phyloP scores from a whole-genome alignment of 306 rosid genomes.

The Elaeagnus macrophylla region DNA sequence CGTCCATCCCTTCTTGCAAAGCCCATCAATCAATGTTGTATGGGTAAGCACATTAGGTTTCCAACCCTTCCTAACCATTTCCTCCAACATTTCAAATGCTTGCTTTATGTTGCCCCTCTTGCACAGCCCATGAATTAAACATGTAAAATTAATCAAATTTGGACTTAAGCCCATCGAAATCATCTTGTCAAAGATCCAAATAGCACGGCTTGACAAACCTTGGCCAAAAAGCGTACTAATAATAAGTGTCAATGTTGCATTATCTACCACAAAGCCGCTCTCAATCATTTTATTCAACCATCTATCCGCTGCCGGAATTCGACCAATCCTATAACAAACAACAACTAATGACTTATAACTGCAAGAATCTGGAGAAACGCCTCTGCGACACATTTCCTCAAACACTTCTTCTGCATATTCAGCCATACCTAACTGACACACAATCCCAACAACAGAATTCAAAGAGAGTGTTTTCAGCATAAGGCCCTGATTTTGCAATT shows the following conservation, averaged over 20 bases:
- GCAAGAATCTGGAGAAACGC: constrained; percentile 48
- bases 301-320: constrained; percentile 59
- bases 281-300: constrained; percentile 65
- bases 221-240: constrained; percentile 44
- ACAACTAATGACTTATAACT: constrained; percentile 64
- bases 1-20: constrained; percentile 97
- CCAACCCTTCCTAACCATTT: constrained; percentile 87
- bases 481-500: constrained; percentile 71
- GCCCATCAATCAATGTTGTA: constrained; percentile 63
- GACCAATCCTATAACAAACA: constrained; percentile 46
- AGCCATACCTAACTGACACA: constrained; percentile 34
- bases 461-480: constrained; percentile 34
- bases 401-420: constrained; percentile 69
- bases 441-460: constrained; percentile 38
- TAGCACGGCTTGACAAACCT: constrained; percentile 45
- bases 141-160: constrained; percentile 63
- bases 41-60: constrained; percentile 87
- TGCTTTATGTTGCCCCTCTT: constrained; percentile 82
- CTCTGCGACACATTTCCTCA: constrained; percentile 77
- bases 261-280: constrained; percentile 59
- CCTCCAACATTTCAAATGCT: constrained; percentile 96
- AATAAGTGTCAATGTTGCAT: constrained; percentile 50
- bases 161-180: constrained; percentile 58
- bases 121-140: constrained; percentile 76
- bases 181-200: constrained; percentile 56